A percentile compares a stretch with the other conserved stretches of the same genome.
Evolutionary conservation across 2,329 filamentous ascomycete genomes (phyloP).

Genomic region (Trichoderma sp.): DNA sequence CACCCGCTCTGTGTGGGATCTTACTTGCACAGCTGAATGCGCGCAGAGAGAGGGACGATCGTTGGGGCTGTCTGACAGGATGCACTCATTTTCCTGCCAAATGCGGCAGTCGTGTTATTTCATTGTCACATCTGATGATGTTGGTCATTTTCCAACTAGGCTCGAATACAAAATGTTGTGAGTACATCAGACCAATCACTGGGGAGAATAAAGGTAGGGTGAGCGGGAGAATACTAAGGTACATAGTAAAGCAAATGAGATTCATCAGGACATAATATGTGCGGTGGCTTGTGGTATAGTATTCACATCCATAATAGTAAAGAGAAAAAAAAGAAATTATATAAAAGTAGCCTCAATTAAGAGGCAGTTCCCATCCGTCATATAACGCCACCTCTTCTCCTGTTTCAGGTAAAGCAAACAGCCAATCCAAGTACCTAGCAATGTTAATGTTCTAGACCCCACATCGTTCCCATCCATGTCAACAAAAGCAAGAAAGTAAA

Average conservation of each 20-base stretch:
- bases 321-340: constrained; percentile 25
- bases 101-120: neutral
- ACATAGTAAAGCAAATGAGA: neutral
- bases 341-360: constrained; percentile 21
- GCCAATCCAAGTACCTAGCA: constrained; percentile 22
- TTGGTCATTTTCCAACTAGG: neutral
- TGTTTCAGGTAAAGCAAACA: constrained; percentile 22
- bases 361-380: constrained; percentile 9
- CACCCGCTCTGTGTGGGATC: neutral
- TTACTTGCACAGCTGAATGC: neutral
- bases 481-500: neutral
- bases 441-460: constrained; percentile 15
- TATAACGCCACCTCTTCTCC: constrained; percentile 21
- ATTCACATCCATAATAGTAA: constrained; percentile 34
- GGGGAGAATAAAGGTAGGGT: no score
- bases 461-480: constrained; percentile 17
- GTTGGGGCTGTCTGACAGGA: constrained; percentile 10
- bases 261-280: constrained; percentile 13
- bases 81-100: constrained; percentile 2
- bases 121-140: neutral
- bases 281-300: constrained; percentile 23
- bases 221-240: no score
- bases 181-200: neutral
- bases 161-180: neutral
- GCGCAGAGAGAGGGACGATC: neutral